phyloP scores from a whole-genome alignment of 352 stramenopile genomes.

The Pythium apleroticum region DNA sequence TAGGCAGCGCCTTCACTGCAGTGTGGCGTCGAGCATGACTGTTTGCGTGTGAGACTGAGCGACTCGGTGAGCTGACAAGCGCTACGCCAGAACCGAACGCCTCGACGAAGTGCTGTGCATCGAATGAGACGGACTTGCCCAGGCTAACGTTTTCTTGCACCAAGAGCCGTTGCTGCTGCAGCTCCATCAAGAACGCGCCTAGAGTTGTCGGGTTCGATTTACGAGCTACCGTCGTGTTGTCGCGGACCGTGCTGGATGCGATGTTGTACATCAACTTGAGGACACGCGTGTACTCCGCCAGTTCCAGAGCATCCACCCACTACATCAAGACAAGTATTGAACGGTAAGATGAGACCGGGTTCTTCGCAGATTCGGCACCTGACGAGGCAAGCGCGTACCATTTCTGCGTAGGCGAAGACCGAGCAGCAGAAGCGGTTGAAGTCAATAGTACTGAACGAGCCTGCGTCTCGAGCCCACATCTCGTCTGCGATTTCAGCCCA shows the following conservation, averaged over 20 bases:
- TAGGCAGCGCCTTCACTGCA: not conserved
- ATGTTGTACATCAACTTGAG: conserved; percentile 29
- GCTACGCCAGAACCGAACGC: conserved; percentile 12
- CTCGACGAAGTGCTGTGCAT: conserved; percentile 27
- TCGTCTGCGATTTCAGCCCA: conserved; percentile 30
- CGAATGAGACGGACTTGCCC: conserved; percentile 37
- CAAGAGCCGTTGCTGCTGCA: conserved; percentile 22
- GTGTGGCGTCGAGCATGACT: not conserved
- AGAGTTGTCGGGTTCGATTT: conserved; percentile 30
- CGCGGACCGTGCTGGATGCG: not conserved
- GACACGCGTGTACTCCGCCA: conserved; percentile 35
- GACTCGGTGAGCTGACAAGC: not conserved
- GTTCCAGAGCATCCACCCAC: conserved; percentile 33
- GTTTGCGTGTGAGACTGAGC: not conserved
- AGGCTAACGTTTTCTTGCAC: conserved; percentile 28
- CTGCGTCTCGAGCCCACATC: conserved; percentile 44
- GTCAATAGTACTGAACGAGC: conserved; percentile 33
- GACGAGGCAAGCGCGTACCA: conserved; percentile 30
- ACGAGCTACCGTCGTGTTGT: conserved; percentile 11
- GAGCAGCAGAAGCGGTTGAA: conserved; percentile 61
- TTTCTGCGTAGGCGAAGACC: conserved; percentile 53
- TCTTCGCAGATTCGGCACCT: no score
- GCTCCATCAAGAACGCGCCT: conserved; percentile 23
- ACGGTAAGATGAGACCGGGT: not conserved
- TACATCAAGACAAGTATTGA: conserved; percentile 5